These are phyloP conservation scores for Trifolium pratense DNA, from an alignment of 306 rosid genomes.

Conservation along the genomic window DNA sequence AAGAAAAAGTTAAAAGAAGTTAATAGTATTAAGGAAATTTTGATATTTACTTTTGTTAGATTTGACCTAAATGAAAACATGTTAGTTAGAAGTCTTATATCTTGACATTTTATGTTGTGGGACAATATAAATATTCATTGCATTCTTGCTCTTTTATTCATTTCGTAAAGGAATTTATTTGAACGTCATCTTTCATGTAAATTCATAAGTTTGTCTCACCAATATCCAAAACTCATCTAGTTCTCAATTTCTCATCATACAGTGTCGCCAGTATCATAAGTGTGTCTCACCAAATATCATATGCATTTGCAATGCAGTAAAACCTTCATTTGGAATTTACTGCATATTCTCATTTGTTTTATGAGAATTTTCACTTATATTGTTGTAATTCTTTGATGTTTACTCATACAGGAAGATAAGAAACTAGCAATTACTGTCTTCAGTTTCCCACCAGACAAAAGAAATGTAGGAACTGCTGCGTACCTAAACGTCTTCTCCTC, in stretches of 20 bases:
- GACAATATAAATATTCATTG: conserved; percentile 17
- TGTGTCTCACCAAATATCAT: not conserved
- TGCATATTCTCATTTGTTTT: conserved; percentile 12
- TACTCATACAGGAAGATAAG: conserved; percentile 68
- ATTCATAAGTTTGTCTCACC: not conserved
- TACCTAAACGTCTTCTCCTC: conserved; percentile 94
- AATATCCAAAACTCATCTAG: not conserved
- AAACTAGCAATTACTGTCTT: conserved; percentile 90
- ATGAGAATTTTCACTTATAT: conserved; percentile 29
- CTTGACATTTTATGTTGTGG: conserved; percentile 11
- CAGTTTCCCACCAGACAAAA: conserved; percentile 99
- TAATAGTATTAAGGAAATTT: not conserved
- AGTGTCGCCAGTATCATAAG: no score
- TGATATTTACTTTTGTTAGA: not conserved
- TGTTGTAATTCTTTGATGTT: conserved; percentile 18
- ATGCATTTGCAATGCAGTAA: not conserved
- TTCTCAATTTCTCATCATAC: no score
- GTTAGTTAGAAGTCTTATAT: not conserved
- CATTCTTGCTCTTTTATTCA: conserved; percentile 19
- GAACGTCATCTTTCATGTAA: conserved; percentile 5
- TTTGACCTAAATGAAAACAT: not conserved
- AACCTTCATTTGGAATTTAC: conserved; percentile 33
- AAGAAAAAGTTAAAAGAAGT: no score
- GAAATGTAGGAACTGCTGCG: conserved; percentile 98
- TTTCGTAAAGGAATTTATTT: not conserved